Base-by-base conservation (phyloP, 306 rosid species). In the Crotalaria pallida region DNA sequence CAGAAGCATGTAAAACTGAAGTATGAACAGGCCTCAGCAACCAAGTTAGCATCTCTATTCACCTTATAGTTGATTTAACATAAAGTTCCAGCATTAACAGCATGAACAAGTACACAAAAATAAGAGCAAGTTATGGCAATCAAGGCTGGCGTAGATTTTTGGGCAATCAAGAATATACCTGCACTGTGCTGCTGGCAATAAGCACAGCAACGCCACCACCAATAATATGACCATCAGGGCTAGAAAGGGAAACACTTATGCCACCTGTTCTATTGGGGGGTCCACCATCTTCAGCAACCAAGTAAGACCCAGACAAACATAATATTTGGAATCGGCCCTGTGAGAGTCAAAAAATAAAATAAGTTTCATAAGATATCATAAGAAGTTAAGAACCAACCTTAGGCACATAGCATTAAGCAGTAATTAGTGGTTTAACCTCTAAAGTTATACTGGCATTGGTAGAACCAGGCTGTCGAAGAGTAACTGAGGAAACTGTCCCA, bases 291-390 rank as follows among this genome's bases (percentile, higher is more conserved):
- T 94, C 99, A 15, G 99, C 80, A 71, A 94, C 97, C 82, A 94
- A 80, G 82, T 88, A 94, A 68, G 99, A 94, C 71, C 99, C 99
- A 53, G 97, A 91, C 87, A 94, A 77, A 82, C 96, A 87, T 75
- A 94, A 74, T 79, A 94, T 94, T 77, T 94, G 96, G 71, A 94
- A 94, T 67, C 84, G 85, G 40, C 97, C 99, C 99, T 94, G 84
- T 34, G 79, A 75, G 60, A 68, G 49, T 3, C 33, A 24, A 16
- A 47, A 18, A 58, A 43, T 43, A 9, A 80, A 43, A n/a, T 15
- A 45, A 65, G 60, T 38, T 69, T 26, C 16, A 44, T 7, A 58
- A 58, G n/a, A 67, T 16, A 76, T 47, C 57, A 16, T 29, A 19
- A 70, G 60, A 59, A 40, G 36, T 29, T 29, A 19, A 70, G 60